A percentile compares a stretch with the other conserved stretches of the same genome.
These are phyloP conservation scores for Globisporangium ultimum DNA, from an alignment of 352 stramenopile genomes.

Conservation along the genomic window DNA sequence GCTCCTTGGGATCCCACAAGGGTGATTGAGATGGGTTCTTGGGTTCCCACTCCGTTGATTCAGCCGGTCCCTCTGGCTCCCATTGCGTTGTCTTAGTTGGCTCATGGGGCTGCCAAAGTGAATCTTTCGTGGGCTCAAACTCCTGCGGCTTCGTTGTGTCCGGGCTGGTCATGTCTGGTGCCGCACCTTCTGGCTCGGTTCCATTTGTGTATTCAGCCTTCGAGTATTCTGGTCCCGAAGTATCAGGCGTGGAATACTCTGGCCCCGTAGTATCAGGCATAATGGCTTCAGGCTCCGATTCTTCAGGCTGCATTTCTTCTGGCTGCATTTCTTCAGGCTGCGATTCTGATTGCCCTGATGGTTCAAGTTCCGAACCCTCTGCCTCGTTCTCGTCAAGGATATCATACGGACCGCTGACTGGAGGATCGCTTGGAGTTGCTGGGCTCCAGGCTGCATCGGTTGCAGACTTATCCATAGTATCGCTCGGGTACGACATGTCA, in stretches of 20 bases:
- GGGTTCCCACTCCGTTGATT: too few relatives aligned
- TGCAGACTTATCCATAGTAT: not conserved
- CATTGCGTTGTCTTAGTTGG: too few relatives aligned
- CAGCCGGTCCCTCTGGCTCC: too few relatives aligned
- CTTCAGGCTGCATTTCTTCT: not conserved
- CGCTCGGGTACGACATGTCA: slow-evolving; percentile 5
- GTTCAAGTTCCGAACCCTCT: not conserved
- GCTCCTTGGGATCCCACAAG: too few relatives aligned
- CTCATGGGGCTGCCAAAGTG: too few relatives aligned
- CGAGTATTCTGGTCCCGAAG: not conserved
- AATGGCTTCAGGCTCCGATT: not conserved
- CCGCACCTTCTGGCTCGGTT: not conserved
- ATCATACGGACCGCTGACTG: not conserved
- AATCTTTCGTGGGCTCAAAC: not conserved
- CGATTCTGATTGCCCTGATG: not conserved
- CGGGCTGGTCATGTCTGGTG: not conserved
- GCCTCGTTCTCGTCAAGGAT: not conserved
- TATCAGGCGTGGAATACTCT: not conserved
- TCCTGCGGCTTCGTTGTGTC: not conserved
- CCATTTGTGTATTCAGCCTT: not conserved
- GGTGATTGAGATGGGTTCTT: too few relatives aligned
- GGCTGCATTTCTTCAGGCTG: too few relatives aligned
- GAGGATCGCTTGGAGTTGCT: slow-evolving; percentile 1
- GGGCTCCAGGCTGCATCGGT: not conserved
- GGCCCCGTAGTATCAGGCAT: not conserved